Conservation (phyloP, 371 early-diverging fungal species). For the Catenaria anguillulae region DNA sequence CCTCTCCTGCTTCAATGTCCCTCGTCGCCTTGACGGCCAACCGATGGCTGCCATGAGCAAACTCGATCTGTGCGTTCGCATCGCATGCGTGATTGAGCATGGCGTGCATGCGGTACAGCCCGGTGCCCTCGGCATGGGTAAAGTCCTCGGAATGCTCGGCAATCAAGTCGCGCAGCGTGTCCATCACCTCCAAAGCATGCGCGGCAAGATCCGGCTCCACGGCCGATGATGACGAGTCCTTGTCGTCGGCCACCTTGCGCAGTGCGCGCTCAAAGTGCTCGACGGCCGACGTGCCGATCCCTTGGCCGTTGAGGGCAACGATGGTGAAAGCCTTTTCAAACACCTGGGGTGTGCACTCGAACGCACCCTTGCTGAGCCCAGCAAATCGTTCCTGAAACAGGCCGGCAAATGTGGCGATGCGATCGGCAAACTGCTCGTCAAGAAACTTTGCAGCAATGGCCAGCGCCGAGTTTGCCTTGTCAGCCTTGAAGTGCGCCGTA, state of each 20-base stretch:
- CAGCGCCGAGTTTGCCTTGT: slow-evolving; percentile 5
- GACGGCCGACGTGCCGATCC: slow-evolving; percentile 6
- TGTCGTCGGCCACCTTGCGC: neutral
- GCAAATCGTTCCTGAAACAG: slow-evolving; percentile 5
- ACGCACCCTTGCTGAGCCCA: neutral
- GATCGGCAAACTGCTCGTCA: slow-evolving; percentile 10
- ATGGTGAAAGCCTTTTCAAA: slow-evolving; percentile 3
- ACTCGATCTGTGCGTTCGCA: slow-evolving; percentile 5
- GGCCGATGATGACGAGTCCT: neutral
- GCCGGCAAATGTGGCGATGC: neutral
- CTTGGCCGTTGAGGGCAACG: slow-evolving; percentile 9
- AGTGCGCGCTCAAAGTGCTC: neutral
- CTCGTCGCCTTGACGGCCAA: slow-evolving; percentile 1
- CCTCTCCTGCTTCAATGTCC: slow-evolving; percentile 6
- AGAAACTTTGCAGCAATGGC: slow-evolving; percentile 7
- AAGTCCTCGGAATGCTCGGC: slow-evolving; percentile 11
- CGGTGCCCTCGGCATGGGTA: slow-evolving; percentile 12
- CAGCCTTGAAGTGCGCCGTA: slow-evolving; percentile 3
- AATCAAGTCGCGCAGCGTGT: slow-evolving; percentile 5
- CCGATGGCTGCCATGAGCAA: neutral
- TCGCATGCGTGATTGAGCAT: slow-evolving; percentile 11
- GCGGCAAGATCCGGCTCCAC: neutral
- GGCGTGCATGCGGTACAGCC: slow-evolving; percentile 8
- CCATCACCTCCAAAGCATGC: slow-evolving; percentile 5
- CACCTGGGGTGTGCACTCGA: slow-evolving; percentile 1